phyloP scores from a whole-genome alignment of 305 asterid genomes.

The Fraxinus sp. region DNA sequence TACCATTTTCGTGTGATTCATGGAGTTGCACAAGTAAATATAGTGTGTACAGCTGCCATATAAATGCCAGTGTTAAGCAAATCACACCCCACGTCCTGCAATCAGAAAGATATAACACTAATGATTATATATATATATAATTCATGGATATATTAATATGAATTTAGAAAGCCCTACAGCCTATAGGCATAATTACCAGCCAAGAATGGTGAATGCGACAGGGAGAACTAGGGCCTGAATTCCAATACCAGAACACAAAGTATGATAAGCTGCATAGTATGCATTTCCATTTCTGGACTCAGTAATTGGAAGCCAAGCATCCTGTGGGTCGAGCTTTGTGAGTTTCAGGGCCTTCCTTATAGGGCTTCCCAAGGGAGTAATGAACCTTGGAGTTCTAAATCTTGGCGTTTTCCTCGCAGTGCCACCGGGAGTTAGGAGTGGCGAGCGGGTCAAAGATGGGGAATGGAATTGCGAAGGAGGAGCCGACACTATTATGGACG shows the following conservation, averaged over 20 bases:
- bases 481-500: conserved; percentile 31
- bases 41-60: conserved; percentile 87
- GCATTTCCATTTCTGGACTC: conserved; percentile 84
- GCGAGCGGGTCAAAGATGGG: conserved; percentile 48
- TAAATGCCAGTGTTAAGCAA: conserved; percentile 49
- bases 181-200: conserved; percentile 48
- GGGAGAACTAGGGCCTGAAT: conserved; percentile 83
- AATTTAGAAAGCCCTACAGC: background rate
- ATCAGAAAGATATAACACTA: background rate
- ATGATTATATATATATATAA: background rate
- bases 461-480: conserved; percentile 53
- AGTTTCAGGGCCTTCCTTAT: conserved; percentile 60
- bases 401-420: background rate
- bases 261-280: conserved; percentile 85
- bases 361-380: conserved; percentile 82
- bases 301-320: conserved; percentile 86
- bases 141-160: background rate
- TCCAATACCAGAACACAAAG: conserved; percentile 83
- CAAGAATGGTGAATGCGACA: conserved; percentile 70
- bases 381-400: conserved; percentile 30
- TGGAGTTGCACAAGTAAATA: conserved; percentile 76
- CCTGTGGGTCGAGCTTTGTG: conserved; percentile 78
- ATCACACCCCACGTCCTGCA: conserved; percentile 49
- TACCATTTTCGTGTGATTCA: conserved; percentile 64
- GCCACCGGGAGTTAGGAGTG: conserved; percentile 32